Percentiles rank a stretch among this genome's conserved stretches.
phyloP scores from a whole-genome alignment of 129 eudicot genomes.

The Lonicera japonica region DNA sequence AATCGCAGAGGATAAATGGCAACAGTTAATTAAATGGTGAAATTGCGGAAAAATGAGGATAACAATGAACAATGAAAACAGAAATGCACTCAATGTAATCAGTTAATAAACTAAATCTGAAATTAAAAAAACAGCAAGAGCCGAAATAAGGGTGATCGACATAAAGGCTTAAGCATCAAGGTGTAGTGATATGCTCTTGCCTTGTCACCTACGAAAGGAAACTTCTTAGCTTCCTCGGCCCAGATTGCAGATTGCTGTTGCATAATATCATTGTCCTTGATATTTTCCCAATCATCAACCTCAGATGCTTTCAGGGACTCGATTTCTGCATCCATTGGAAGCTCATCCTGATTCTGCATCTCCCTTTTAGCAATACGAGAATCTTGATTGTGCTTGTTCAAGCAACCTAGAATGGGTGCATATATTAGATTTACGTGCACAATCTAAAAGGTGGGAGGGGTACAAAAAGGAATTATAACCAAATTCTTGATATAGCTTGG shows the following conservation, averaged over 20 bases:
- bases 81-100: not conserved
- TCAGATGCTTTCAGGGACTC: conserved; percentile 39
- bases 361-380: conserved; percentile 13
- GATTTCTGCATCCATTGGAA: conserved; percentile 34
- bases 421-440: not conserved
- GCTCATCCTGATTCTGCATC: conserved; percentile 68
- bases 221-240: conserved; percentile 64
- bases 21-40: not conserved
- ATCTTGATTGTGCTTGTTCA: not conserved
- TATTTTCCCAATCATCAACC: conserved; percentile 57
- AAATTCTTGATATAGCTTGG: too few relatives aligned
- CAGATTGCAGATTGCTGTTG: conserved; percentile 72
- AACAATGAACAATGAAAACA: not conserved
- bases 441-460: not conserved
- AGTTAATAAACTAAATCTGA: not conserved
- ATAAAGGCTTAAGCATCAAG: not conserved
- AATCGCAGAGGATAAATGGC: not conserved
- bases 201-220: conserved; percentile 77
- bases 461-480: too few relatives aligned
- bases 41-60: not conserved
- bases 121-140: not conserved
- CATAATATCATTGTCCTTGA: conserved; percentile 77
- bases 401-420: not conserved
- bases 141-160: not conserved
- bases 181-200: conserved; percentile 21